phyloP scores from a whole-genome alignment of 2,329 filamentous ascomycete genomes.

The Ophiosphaerella korrae region DNA sequence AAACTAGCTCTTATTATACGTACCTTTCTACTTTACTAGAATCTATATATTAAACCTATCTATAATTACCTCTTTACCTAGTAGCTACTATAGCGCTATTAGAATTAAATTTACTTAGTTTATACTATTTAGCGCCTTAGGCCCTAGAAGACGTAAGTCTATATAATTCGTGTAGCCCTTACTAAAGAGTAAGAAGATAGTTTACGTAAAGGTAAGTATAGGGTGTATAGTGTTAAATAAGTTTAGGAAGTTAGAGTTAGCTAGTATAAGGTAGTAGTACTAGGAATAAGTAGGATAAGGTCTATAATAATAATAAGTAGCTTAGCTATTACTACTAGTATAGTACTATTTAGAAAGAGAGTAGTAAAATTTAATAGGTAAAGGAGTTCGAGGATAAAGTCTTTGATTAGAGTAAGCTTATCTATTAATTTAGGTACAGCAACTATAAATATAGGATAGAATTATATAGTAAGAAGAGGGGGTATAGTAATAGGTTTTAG shows the following conservation, averaged over 20 bases:
- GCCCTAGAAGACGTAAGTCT: slow-evolving; percentile 31
- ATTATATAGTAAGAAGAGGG: too few relatives aligned
- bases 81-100: slow-evolving; percentile 10
- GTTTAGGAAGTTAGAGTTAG: slow-evolving; percentile 17
- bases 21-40: slow-evolving; percentile 30
- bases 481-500: too few relatives aligned
- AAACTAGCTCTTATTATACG: slow-evolving; percentile 26
- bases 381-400: too few relatives aligned
- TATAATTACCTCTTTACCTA: slow-evolving; percentile 34
- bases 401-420: too few relatives aligned
- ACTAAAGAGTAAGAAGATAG: slow-evolving; percentile 34
- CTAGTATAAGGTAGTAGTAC: neutral
- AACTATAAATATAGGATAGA: too few relatives aligned
- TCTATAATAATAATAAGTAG: neutral
- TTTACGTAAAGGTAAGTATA: slow-evolving; percentile 23
- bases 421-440: too few relatives aligned
- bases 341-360: neutral
- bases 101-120: slow-evolving; percentile 11
- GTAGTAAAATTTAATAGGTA: neutral
- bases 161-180: slow-evolving; percentile 31
- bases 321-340: neutral
- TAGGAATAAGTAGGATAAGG: neutral
- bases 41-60: slow-evolving; percentile 38
- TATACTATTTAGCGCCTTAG: slow-evolving; percentile 9
- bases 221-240: slow-evolving; percentile 28